A percentile compares a stretch with the other conserved stretches of the same genome.
phyloP scores from a whole-genome alignment of 352 stramenopile species.

The Elongisporangium anandrum region DNA sequence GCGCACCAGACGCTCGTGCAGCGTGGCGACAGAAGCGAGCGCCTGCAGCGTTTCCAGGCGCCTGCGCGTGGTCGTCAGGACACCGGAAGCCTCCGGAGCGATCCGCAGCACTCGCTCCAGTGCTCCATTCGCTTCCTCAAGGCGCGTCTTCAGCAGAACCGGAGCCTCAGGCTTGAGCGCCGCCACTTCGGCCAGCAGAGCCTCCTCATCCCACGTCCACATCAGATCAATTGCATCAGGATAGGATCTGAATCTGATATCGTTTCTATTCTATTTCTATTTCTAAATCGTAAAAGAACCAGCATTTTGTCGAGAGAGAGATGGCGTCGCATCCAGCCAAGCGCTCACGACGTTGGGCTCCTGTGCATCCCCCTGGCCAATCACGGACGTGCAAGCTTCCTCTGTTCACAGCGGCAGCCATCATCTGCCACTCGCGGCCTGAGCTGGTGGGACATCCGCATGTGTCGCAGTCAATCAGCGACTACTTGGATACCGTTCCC shows the following conservation, averaged over 20 bases:
- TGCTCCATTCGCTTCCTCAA: neutral
- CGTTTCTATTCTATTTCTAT: neutral
- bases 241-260: neutral
- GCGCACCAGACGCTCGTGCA: conserved; percentile 26
- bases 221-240: neutral
- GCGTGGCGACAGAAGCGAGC: conserved; percentile 32
- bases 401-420: too few species aligned
- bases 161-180: conserved; percentile 3
- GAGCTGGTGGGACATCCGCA: too few species aligned
- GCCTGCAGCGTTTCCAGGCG: conserved; percentile 22
- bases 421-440: too few species aligned
- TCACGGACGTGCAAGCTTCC: too few species aligned
- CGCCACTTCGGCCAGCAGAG: too few species aligned
- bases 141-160: conserved; percentile 1
- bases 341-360: too few species aligned
- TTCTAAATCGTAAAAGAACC: too few species aligned
- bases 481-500: too few species aligned
- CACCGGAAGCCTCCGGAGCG: conserved; percentile 5
- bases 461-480: too few species aligned
- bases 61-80: neutral
- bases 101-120: conserved; percentile 7
- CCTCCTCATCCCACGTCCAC: conserved; percentile 6
- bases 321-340: neutral
- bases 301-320: too few species aligned
- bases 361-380: too few species aligned